Base-by-base conservation (phyloP, 2,329 filamentous ascomycete species). In the Alternaria metachromatica region DNA sequence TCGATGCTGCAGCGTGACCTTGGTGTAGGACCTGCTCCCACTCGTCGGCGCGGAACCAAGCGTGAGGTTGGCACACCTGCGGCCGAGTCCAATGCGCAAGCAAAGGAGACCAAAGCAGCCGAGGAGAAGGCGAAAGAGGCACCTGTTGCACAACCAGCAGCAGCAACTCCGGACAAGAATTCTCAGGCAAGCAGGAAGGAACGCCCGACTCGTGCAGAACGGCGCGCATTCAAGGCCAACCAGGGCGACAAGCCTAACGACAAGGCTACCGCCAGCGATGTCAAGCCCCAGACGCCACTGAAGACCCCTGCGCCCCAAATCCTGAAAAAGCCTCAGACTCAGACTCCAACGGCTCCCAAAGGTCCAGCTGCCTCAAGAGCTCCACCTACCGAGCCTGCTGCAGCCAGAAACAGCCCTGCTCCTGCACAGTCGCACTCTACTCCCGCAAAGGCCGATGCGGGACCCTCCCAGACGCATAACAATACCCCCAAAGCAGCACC, bases 1-100 rank as follows among this genome's bases (percentile, higher is more conserved):
- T 86, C 86, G 53, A 89, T 90, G 74, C 80, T 90, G 3, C 87
- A 89, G 68, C 86, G 88, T 60, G 88, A 90, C 74, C 79, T 90
- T 21, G 88, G 88, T 12, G 81, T 90, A 13, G 81, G 82, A 28
- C 65, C 69, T 23, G 74, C 82, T 30, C 79, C 82, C n/a, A 82
- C 82, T 56, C 82, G 78, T 50, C 73, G 79, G 51, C 77, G 80
- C 37, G 79, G 79, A 15, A 77, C 75, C 62, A 83, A 78, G 64
- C 78, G 78, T 48, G 78, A 80, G 55, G 67, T 75, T 28, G 71
- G 70, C 30, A 48, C 71, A 33, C 65, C 68, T 50, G 58, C 67
- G 4, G 49, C 70, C 18, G 76, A 78, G 15, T 45, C 67, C 20
- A 46, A 57, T 9, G 44, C 72, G 3, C 73, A 66, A 57, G 61